Conservation (phyloP, 2,329 filamentous ascomycete species). For the Neurospora sp. region DNA sequence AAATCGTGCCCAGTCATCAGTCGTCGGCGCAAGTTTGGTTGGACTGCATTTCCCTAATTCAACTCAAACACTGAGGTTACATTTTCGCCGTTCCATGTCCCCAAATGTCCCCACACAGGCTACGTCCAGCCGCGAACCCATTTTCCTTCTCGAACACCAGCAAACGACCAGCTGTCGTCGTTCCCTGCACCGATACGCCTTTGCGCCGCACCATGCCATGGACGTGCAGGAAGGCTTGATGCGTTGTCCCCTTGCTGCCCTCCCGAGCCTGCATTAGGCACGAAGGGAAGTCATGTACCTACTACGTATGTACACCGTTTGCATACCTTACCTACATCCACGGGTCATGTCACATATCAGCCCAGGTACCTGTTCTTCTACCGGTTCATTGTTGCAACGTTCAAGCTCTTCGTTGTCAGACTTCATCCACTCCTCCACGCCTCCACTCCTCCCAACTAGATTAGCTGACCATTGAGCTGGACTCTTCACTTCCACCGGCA, state of each 20-base stretch:
- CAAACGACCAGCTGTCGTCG: neutral
- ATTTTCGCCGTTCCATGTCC: constrained; percentile 11
- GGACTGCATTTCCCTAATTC: constrained; percentile 18
- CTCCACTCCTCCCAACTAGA: neutral
- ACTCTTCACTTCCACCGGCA: neutral
- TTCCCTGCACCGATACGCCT: neutral
- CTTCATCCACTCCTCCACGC: constrained; percentile 1
- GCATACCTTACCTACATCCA: neutral
- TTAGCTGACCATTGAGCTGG: neutral
- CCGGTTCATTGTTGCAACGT: constrained; percentile 5
- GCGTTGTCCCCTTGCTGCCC: constrained; percentile 16
- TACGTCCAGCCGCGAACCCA: neutral
- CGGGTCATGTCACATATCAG: neutral
- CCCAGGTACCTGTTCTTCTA: neutral
- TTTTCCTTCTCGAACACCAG: neutral
- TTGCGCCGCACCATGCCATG: constrained; percentile 2
- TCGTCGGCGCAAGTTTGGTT: constrained; percentile 18
- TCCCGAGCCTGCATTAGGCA: constrained; percentile 13
- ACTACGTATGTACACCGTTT: constrained; percentile 4
- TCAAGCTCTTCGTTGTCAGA: constrained; percentile 1
- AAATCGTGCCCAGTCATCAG: constrained; percentile 35
- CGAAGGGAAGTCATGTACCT: neutral
- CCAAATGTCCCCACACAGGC: constrained; percentile 10
- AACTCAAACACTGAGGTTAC: constrained; percentile 18
- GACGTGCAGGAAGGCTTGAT: constrained; percentile 16